A percentile compares a stretch with the other conserved stretches of the same genome.
Evolutionary conservation across 2,329 filamentous ascomycete genomes (phyloP).

Genomic region (Shiraia sp.): DNA sequence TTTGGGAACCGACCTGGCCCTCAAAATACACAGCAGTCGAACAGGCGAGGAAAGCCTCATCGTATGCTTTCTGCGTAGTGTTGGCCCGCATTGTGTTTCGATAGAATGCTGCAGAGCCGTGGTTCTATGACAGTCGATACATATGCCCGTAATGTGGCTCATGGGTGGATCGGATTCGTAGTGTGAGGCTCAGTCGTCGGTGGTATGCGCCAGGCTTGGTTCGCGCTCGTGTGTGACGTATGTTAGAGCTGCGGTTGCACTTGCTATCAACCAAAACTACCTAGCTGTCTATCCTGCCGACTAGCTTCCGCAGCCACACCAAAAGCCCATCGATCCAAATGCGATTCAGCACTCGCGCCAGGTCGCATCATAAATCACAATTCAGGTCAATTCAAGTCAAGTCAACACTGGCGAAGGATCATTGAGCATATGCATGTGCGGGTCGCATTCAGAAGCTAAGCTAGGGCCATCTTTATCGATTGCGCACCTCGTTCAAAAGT

Average conservation of each 20-base stretch:
- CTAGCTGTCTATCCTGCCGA: slow-evolving; percentile 8
- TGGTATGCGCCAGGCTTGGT: slow-evolving; percentile 23
- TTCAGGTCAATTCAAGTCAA: slow-evolving; percentile 3
- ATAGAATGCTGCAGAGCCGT: slow-evolving; percentile 7
- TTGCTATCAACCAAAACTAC: slow-evolving; percentile 18
- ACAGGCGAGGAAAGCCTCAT: slow-evolving; percentile 92
- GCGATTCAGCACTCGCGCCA: slow-evolving; percentile 5
- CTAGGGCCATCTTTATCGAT: slow-evolving; percentile 36
- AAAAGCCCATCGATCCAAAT: slow-evolving; percentile 14
- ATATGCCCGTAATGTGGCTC: slow-evolving; percentile 37
- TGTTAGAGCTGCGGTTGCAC: slow-evolving; percentile 18
- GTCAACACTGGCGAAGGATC: slow-evolving; percentile 8
- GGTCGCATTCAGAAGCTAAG: slow-evolving; percentile 21
- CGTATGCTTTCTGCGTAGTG: slow-evolving; percentile 93
- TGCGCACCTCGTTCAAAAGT: slow-evolving; percentile 25
- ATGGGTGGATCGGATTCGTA: slow-evolving; percentile 12
- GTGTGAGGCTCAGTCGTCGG: slow-evolving; percentile 24
- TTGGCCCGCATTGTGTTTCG: slow-evolving; percentile 56
- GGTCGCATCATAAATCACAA: background rate
- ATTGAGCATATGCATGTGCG: slow-evolving; percentile 22
- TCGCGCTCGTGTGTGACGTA: slow-evolving; percentile 37
- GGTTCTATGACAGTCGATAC: slow-evolving; percentile 43
- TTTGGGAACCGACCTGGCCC: slow-evolving; percentile 66
- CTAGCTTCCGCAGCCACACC: background rate
- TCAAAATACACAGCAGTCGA: slow-evolving; percentile 97